Evolutionary conservation across 305 asterid genomes (phyloP), one percentile per base, ranked within the genome.

Genomic region (Plantago coronopus): DNA sequence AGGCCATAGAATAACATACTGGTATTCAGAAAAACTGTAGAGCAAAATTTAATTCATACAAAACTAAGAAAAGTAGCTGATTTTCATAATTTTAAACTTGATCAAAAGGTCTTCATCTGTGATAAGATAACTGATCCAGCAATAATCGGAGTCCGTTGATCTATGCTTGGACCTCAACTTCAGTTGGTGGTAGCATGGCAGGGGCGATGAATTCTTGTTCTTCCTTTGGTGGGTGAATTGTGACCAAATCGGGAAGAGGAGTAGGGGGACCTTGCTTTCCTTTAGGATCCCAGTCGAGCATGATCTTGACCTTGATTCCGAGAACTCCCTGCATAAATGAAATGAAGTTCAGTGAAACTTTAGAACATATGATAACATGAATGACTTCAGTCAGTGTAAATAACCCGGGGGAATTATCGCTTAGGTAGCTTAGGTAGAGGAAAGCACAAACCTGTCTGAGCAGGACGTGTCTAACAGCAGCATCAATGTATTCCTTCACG

Each of bases 201-300:
- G 69, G 65, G 61, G 61, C 59, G 54, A 64, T 50, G 56, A 62
- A 46, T 3, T 34, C 34, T 13, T 74, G 81, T 46, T 82, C 83
- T 17, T 80, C 85, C 72, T 77, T 74, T 7, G 81, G 85, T 37
- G 81, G 72, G 61, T 76, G 85, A 59, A 82, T 79, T 9, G 75
- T 82, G 56, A 79, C 88, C 11, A 74, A 65, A 69, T 82, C 88
- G 0, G 81, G 81, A 20, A 82, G 83, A n/a, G 85, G 88, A 46
- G 85, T 79, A 21, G 59, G 77, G 2, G 88, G 88, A 5, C 85
- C 88, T n/a, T 57, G 58, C 73, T 82, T 82, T 58, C 83, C 85
- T 64, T 74, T 76, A 0, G 83, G 82, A 73, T 82, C 83, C 81
- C 83, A 79, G 63, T 62, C 81, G 11, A 79, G 83, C 85, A 82